phyloP scores from a whole-genome alignment of 2,329 filamentous ascomycete species.

The Drechslerella coelobrocha region DNA sequence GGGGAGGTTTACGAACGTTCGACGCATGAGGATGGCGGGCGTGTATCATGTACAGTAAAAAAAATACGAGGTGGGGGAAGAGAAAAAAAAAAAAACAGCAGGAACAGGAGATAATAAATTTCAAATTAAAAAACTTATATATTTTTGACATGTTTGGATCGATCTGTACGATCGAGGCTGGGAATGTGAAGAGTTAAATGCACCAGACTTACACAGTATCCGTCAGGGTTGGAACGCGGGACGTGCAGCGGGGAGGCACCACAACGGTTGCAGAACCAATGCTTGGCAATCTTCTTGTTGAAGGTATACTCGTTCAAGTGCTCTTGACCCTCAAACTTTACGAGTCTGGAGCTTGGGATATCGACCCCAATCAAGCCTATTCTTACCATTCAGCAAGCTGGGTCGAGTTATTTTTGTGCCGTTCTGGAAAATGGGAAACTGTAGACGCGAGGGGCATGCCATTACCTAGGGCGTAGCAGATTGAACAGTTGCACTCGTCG shows the following conservation, averaged over 20 bases:
- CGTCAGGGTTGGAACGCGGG: conserved; percentile 42
- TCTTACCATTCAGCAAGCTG: conserved; percentile 24
- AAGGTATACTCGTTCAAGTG: conserved; percentile 44
- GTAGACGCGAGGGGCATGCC: conserved; percentile 29
- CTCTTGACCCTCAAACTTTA: conserved; percentile 49
- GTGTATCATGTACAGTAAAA: neutral
- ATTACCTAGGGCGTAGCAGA: conserved; percentile 47
- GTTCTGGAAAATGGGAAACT: conserved; percentile 11
- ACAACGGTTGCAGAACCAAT: conserved; percentile 28
- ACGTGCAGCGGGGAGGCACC: conserved; percentile 42
- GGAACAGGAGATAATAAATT: neutral
- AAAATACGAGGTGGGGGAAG: neutral
- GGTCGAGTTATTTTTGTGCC: neutral
- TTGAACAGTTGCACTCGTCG: conserved; percentile 49
- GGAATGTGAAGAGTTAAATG: conserved; percentile 1
- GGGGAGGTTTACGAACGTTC: conserved; percentile 31
- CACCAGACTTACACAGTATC: conserved; percentile 38
- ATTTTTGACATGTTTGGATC: neutral
- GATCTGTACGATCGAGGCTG: neutral
- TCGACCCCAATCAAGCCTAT: conserved; percentile 49
- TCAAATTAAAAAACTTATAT: neutral
- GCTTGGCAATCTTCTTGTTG: conserved; percentile 48
- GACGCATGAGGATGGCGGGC: conserved; percentile 1
- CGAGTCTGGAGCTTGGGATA: conserved; percentile 47
- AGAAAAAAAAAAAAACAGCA: neutral